Conservation (phyloP, 306 rosid species). For the Lathyrus oleraceus region DNA sequence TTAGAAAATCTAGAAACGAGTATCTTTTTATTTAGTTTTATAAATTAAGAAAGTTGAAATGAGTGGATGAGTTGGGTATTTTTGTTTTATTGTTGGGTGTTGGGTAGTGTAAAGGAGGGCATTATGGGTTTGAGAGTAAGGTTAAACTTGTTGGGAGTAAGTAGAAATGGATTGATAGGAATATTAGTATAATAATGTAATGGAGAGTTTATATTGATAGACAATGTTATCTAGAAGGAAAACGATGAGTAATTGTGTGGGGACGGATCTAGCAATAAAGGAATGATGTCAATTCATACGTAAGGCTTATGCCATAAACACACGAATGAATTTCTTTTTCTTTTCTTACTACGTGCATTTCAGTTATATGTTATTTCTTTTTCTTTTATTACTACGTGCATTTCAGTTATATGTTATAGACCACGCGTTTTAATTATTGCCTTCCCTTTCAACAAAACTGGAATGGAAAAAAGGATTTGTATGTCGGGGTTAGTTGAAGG, state of each 20-base stretch:
- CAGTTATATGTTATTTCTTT: too few species aligned
- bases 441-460: not conserved
- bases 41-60: not conserved
- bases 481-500: not conserved
- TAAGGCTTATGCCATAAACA: constrained; percentile 14
- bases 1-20: too few species aligned
- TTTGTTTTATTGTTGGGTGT: not conserved
- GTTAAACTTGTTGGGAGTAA: not conserved
- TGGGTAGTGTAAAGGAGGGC: not conserved
- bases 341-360: too few species aligned
- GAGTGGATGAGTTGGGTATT: not conserved
- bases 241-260: not conserved
- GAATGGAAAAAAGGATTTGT: not conserved
- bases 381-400: too few species aligned
- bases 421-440: not conserved
- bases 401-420: too few species aligned
- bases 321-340: too few species aligned
- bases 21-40: too few species aligned
- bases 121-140: not conserved
- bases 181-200: not conserved
- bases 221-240: constrained; percentile 6
- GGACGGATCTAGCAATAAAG: not conserved
- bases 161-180: not conserved
- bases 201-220: not conserved
- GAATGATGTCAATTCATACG: constrained; percentile 14